phyloP scores from a whole-genome alignment of 306 rosid genomes.

The Vicia faba region DNA sequence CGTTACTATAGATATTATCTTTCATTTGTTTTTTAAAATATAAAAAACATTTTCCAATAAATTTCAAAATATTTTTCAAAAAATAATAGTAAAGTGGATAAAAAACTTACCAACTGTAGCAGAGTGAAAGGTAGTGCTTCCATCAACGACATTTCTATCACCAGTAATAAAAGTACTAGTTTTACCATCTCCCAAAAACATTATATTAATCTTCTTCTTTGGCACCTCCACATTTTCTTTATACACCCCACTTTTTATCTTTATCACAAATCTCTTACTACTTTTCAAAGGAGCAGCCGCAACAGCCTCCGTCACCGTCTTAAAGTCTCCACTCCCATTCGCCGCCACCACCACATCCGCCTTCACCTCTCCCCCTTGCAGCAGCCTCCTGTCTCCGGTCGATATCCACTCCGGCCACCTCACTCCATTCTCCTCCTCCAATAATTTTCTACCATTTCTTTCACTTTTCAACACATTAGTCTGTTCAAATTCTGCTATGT shows the following conservation, averaged over 20 bases:
- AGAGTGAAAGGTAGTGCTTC: slow-evolving; percentile 87
- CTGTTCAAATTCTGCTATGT: slow-evolving; percentile 46
- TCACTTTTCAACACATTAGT: neutral
- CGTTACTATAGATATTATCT: slow-evolving; percentile 1
- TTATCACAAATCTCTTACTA: slow-evolving; percentile 59
- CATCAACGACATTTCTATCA: slow-evolving; percentile 76
- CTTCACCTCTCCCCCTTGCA: slow-evolving; percentile 55
- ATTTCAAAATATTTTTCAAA: neutral
- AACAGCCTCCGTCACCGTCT: slow-evolving; percentile 79
- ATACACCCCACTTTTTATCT: slow-evolving; percentile 75
- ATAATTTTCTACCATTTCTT: slow-evolving; percentile 33
- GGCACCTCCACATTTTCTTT: slow-evolving; percentile 77
- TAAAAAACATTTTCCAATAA: neutral
- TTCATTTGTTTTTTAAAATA: neutral
- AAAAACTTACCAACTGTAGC: slow-evolving; percentile 79
- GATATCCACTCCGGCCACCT: slow-evolving; percentile 89
- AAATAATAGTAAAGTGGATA: neutral
- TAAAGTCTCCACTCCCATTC: slow-evolving; percentile 71
- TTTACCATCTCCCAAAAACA: slow-evolving; percentile 85
- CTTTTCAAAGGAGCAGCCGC: slow-evolving; percentile 74
- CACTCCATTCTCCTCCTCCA: slow-evolving; percentile 11
- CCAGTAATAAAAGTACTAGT: slow-evolving; percentile 68
- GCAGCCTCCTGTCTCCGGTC: slow-evolving; percentile 54
- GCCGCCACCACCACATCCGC: slow-evolving; percentile 79
- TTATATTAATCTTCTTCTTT: slow-evolving; percentile 63